A percentile compares a stretch with the other conserved stretches of the same genome.
Conservation (phyloP, 192 early-diverging fungal species). For the Podila verticillata region DNA sequence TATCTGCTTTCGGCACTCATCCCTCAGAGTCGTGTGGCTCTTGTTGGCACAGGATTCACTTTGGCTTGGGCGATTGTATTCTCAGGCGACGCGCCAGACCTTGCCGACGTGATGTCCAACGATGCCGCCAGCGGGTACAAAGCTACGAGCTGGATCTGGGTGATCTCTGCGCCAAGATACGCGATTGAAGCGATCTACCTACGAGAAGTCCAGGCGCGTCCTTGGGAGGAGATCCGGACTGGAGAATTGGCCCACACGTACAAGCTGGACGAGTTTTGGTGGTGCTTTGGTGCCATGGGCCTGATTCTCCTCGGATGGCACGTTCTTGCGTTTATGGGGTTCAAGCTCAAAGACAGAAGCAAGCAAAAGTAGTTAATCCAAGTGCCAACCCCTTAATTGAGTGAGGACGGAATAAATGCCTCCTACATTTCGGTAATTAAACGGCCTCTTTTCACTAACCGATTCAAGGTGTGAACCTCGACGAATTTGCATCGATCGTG, state of each 20-base stretch:
- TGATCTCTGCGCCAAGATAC: constrained; percentile 68
- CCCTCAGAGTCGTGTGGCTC: constrained; percentile 43
- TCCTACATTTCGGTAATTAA: neutral
- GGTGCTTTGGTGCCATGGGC: constrained; percentile 51
- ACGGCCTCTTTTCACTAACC: too few relatives aligned
- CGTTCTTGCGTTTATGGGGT: constrained; percentile 57
- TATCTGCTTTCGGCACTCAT: constrained; percentile 65
- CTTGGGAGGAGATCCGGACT: constrained; percentile 46
- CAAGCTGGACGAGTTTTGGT: constrained; percentile 49
- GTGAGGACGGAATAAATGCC: too few relatives aligned
- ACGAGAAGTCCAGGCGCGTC: constrained; percentile 57
- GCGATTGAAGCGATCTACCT: constrained; percentile 69
- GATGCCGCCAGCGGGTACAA: constrained; percentile 25
- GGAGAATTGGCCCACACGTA: constrained; percentile 49
- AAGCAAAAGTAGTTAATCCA: constrained; percentile 58
- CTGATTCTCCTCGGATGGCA: constrained; percentile 62
- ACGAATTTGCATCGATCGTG: too few relatives aligned
- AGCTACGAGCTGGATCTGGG: constrained; percentile 64
- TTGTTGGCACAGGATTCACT: constrained; percentile 70
- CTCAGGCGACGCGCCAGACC: constrained; percentile 63
- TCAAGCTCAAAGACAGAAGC: constrained; percentile 62
- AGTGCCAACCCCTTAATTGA: too few relatives aligned
- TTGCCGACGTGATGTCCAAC: constrained; percentile 51
- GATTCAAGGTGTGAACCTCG: too few relatives aligned
- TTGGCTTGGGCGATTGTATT: constrained; percentile 67